Percentiles rank a stretch among this genome's conserved stretches.
These are phyloP conservation scores for Neopestalotiopsis rosae DNA, from an alignment of 2,329 filamentous ascomycete species.

Conservation along the genomic window DNA sequence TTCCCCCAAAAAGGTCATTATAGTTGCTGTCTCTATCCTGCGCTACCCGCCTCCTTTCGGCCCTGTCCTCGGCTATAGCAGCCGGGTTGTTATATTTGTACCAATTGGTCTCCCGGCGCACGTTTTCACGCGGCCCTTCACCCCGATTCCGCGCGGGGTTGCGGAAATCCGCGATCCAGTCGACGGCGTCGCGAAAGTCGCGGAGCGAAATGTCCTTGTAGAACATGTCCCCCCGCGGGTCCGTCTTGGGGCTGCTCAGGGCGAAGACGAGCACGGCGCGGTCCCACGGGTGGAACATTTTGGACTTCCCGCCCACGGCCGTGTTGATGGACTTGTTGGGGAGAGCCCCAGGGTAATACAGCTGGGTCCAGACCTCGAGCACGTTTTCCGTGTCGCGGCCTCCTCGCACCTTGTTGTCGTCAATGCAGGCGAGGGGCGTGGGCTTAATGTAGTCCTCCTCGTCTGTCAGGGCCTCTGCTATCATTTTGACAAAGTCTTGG, in stretches of 20 bases:
- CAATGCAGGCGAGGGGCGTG: neutral
- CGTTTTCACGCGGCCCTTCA: too few relatives aligned
- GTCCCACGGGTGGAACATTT: neutral
- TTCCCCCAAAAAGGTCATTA: too few relatives aligned
- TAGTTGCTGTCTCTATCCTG: too few relatives aligned
- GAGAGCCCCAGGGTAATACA: neutral
- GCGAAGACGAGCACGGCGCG: neutral
- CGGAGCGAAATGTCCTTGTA: neutral
- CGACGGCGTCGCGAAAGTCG: neutral
- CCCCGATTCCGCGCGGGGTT: neutral
- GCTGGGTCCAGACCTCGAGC: neutral
- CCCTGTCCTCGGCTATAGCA: too few relatives aligned
- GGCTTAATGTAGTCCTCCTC: neutral
- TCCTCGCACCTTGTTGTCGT: neutral
- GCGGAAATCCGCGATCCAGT: neutral
- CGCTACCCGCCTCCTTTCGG: too few relatives aligned
- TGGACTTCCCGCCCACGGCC: neutral
- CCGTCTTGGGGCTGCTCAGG: neutral
- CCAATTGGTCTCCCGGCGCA: too few relatives aligned
- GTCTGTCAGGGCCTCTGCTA: neutral
- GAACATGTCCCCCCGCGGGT: neutral
- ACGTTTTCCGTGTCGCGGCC: neutral
- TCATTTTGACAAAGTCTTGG: neutral
- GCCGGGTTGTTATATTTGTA: too few relatives aligned
- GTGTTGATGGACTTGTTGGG: neutral